Conservation (phyloP, 768 basidiomycete species). For the Naganishia kalamii region DNA sequence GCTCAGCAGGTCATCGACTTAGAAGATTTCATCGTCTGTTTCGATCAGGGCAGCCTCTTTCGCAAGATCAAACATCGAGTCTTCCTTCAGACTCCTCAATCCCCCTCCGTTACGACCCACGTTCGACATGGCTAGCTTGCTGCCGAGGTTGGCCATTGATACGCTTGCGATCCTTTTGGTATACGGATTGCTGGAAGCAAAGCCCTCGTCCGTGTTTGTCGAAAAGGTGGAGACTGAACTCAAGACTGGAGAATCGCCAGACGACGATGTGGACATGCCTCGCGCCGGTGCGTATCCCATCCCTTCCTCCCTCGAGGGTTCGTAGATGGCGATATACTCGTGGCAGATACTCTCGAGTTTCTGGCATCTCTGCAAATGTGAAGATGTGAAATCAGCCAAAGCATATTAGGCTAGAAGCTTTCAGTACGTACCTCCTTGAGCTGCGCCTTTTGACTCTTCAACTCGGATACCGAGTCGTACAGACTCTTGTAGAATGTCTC, state of each 20-base stretch:
- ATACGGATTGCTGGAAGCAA: background rate
- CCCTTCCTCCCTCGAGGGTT: background rate
- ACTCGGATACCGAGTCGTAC: constrained; percentile 18
- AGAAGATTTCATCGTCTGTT: background rate
- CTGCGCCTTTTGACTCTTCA: constrained; percentile 21
- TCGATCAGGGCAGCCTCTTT: constrained; percentile 14
- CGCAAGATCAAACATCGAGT: constrained; percentile 16
- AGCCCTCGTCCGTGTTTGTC: background rate
- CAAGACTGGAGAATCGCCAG: background rate
- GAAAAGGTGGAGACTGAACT: background rate
- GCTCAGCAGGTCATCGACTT: background rate
- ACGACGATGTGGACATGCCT: background rate
- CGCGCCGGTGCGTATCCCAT: background rate
- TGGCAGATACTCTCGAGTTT: constrained; percentile 15
- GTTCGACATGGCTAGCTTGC: constrained; percentile 18
- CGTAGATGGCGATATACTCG: constrained; percentile 12
- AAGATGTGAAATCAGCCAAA: background rate
- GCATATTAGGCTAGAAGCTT: background rate
- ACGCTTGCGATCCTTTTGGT: constrained; percentile 14
- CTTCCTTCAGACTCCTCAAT: constrained; percentile 14
- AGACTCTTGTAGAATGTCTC: constrained; percentile 26
- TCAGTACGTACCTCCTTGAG: constrained; percentile 25
- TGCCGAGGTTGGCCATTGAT: constrained; percentile 4
- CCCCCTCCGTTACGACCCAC: constrained; percentile 15
- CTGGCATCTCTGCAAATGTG: background rate